Evolutionary conservation across 371 early-diverging fungal genomes (phyloP), one percentile per base, ranked within the genome.

Genomic region (Rhizomucor miehei): DNA sequence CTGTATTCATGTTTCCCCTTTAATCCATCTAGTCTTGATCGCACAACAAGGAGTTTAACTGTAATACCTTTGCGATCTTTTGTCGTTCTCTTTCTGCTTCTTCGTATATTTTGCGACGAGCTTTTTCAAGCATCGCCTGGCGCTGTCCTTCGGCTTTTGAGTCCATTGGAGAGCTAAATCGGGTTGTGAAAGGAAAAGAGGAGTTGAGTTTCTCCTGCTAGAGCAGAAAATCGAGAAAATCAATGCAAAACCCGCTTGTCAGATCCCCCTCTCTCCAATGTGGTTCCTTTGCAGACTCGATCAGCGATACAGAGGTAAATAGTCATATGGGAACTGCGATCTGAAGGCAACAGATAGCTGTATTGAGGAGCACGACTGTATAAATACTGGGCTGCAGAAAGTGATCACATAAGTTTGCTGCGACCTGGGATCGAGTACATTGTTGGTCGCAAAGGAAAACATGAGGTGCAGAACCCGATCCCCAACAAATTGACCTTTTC

Each of bases 81-180:
- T 88, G 83, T 38, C 89, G 78, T 58, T 91, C 87, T 48, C 78
- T 80, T 60, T 88, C 86, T 48, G 90, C 80, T 29, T 89, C 89
- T 21, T 78, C 82, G 54, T 88, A 74, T 70, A 91, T 89, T 60
- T 79, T 74, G 44, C 81, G 82, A 24, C 92, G 80, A 54, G 89
- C 79, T 73, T 86, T 90, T 61, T 89, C 89, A 52, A 90, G 83
- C 65, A 80, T 75, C 24, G 77, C 67, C 35, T 85, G 89, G 14
- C 90, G 83, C 53, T 81, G 80, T 13, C 83, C 85, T 64, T 91
- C 90, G 10, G 70, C 71, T 62, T 73, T 77, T 21, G 78, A 75
- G 51, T 79, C 80, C 67, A 76, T 78, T 17, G 36, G n/a, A n/a
- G n/a, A n/a, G n/a, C n/a, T n/a, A n/a, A n/a, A n/a, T n/a, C n/a